Evolutionary conservation across 2,329 filamentous ascomycete species (phyloP).

Genomic region (Pleurostoma richardsiae): DNA sequence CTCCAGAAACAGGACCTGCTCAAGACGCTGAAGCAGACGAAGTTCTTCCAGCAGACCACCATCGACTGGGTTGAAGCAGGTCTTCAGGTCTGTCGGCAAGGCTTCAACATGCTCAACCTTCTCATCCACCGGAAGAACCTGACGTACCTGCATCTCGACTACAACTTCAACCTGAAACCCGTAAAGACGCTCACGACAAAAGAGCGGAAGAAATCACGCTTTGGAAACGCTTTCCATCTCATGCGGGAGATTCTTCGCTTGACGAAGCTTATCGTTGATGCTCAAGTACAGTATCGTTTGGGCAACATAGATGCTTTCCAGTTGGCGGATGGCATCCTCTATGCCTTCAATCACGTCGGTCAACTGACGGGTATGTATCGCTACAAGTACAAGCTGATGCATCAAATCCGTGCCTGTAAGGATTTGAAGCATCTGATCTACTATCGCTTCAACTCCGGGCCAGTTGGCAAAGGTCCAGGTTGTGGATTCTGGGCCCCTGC

Average conservation of each 20-base stretch:
- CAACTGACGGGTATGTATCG: conserved; percentile 99
- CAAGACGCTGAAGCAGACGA: conserved; percentile 86
- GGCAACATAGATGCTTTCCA: conserved; percentile 99
- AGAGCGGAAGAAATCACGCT: conserved; percentile 98
- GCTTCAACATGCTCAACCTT: conserved; percentile 98
- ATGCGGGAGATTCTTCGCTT: conserved; percentile 96
- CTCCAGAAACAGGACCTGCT: conserved; percentile 92
- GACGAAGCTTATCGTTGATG: conserved; percentile 97
- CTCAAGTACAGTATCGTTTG: conserved; percentile 93
- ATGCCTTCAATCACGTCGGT: conserved; percentile 98
- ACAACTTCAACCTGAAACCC: conserved; percentile 99
- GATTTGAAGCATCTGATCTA: conserved; percentile 99
- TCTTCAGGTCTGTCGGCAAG: conserved; percentile 94
- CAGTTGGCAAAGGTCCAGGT: conserved; percentile 93
- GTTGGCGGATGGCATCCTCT: conserved; percentile 96
- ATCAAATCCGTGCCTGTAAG: conserved; percentile 98
- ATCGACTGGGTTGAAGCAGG: conserved; percentile 99
- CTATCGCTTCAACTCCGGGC: conserved; percentile 95
- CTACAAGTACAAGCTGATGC: conserved; percentile 99
- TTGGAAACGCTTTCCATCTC: conserved; percentile 97
- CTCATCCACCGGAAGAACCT: conserved; percentile 97
- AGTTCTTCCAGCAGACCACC: conserved; percentile 99
- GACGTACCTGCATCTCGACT: conserved; percentile 96
- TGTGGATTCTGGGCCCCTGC: conserved; percentile 99
- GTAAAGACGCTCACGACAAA: conserved; percentile 98